Evolutionary conservation across 2,329 filamentous ascomycete species (phyloP).

Genomic region (Fusarium protoensiforme): DNA sequence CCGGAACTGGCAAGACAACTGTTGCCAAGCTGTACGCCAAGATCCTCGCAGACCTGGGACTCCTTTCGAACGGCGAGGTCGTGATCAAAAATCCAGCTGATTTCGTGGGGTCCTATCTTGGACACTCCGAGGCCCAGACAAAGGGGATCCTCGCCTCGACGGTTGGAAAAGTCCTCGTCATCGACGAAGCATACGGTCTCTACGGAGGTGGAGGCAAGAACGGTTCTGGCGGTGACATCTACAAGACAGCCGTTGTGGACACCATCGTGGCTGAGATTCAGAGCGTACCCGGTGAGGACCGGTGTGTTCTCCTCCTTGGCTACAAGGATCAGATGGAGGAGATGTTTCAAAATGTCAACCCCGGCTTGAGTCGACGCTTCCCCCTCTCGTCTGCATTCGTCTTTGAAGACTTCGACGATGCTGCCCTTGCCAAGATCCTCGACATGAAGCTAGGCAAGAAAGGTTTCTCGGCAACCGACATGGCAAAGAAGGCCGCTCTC

Average conservation of each 20-base stretch:
- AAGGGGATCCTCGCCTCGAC: conserved; percentile 76
- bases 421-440: conserved; percentile 69
- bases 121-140: conserved; percentile 76
- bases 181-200: conserved; percentile 83
- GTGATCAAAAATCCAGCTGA: conserved; percentile 79
- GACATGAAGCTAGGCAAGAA: conserved; percentile 70
- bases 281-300: conserved; percentile 75
- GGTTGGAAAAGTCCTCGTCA: conserved; percentile 79
- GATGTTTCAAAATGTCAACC: conserved; percentile 81
- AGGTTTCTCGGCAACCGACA: conserved; percentile 62
- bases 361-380: conserved; percentile 75
- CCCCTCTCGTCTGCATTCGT: conserved; percentile 70
- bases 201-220: conserved; percentile 54
- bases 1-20: conserved; percentile 81
- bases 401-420: conserved; percentile 75
- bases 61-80: conserved; percentile 77
- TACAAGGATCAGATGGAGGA: conserved; percentile 76
- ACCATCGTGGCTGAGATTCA: conserved; percentile 81
- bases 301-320: conserved; percentile 77
- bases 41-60: conserved; percentile 74
- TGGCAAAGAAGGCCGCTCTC: conserved; percentile 64
- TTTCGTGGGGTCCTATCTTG: conserved; percentile 73
- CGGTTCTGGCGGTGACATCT: conserved; percentile 50
- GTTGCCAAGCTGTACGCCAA: conserved; percentile 78
- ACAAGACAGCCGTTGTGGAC: conserved; percentile 75